A percentile compares a stretch with the other conserved stretches of the same genome.
phyloP scores from a whole-genome alignment of 2,329 filamentous ascomycete genomes.

The Colletotrichum ledebouriae region DNA sequence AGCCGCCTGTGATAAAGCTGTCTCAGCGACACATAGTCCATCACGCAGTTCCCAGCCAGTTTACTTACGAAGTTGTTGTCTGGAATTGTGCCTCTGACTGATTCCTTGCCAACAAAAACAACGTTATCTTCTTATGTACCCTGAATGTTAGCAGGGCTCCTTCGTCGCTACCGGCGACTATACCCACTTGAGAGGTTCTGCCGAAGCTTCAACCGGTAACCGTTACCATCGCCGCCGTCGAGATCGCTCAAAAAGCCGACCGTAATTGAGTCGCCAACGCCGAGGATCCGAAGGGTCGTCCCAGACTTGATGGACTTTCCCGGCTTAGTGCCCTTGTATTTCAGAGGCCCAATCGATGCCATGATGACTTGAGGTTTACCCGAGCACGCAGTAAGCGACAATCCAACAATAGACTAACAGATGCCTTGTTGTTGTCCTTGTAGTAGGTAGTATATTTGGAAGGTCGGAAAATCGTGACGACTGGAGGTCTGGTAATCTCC shows the following conservation, averaged over 20 bases:
- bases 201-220: conserved; percentile 50
- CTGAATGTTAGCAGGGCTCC: not conserved
- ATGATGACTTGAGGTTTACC: not conserved
- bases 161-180: too few relatives aligned
- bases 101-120: conserved; percentile 50
- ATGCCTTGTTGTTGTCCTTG: too few relatives aligned
- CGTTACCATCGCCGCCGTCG: conserved; percentile 52
- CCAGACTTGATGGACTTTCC: conserved; percentile 44
- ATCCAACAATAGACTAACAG: too few relatives aligned
- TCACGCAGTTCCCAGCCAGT: not conserved
- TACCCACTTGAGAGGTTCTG: conserved; percentile 49
- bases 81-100: conserved; percentile 46
- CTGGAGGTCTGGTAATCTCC: not conserved
- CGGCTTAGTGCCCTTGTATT: conserved; percentile 17
- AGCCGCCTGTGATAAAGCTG: conserved; percentile 46
- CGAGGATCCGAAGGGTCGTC: conserved; percentile 52
- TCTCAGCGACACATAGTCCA: not conserved
- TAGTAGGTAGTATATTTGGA: too few relatives aligned
- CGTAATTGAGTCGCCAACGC: conserved; percentile 56
- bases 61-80: conserved; percentile 51
- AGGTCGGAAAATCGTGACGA: not conserved
- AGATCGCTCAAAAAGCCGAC: conserved; percentile 44
- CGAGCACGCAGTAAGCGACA: not conserved
- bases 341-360: conserved; percentile 6
- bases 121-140: conserved; percentile 44